These are phyloP conservation scores for Tulasnella sp. DNA, from an alignment of 768 basidiomycete genomes.

Conservation along the genomic window DNA sequence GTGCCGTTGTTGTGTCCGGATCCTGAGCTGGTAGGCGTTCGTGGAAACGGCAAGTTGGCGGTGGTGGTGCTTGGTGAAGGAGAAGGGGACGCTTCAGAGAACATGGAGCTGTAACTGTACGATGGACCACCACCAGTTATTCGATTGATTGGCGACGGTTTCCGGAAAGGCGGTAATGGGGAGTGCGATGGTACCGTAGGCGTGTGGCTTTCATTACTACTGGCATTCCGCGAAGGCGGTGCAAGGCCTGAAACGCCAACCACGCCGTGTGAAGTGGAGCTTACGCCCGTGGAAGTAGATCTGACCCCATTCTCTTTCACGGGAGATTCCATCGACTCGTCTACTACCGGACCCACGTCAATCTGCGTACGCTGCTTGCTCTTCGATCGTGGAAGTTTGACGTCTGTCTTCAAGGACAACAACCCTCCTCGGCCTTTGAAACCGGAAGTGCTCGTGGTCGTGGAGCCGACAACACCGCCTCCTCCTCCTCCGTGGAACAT, in stretches of 20 bases:
- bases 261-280: not conserved
- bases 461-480: conserved; percentile 5
- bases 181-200: not conserved
- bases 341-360: not conserved
- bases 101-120: conserved; percentile 10
- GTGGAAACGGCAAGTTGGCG: conserved; percentile 14
- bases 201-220: not conserved
- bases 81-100: conserved; percentile 17
- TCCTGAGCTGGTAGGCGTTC: not conserved
- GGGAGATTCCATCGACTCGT: not conserved
- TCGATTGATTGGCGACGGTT: not conserved
- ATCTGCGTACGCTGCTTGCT: not conserved
- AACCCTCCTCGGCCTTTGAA: not conserved
- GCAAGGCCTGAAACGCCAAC: not conserved
- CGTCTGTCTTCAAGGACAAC: conserved; percentile 3
- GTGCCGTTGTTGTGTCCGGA: not conserved
- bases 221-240: conserved; percentile 4
- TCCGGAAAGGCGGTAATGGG: not conserved
- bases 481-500: conserved; percentile 9
- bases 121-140: not conserved
- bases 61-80: conserved; percentile 19
- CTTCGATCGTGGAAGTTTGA: not conserved
- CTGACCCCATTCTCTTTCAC: not conserved
- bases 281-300: not conserved
- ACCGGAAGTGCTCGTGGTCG: not conserved